Conservation (phyloP, 768 basidiomycete genomes). For the Peribolospora baueri region DNA sequence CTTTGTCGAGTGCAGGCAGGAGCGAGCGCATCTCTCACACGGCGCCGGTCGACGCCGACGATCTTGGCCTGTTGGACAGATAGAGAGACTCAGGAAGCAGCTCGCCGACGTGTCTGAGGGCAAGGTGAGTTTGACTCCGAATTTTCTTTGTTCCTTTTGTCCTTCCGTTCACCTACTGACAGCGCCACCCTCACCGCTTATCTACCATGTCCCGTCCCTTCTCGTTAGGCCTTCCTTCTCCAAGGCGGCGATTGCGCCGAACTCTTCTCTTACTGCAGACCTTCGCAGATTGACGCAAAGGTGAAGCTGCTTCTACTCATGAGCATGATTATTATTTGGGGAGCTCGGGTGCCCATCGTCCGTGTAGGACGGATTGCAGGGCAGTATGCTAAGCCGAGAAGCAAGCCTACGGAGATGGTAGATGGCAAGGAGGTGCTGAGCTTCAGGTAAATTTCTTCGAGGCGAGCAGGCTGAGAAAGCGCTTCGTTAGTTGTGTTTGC, state of each 20-base stretch:
- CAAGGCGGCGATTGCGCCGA: conserved; percentile 75
- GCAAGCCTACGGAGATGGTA: conserved; percentile 54
- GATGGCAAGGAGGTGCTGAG: conserved; percentile 50
- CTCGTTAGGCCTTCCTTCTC: conserved; percentile 65
- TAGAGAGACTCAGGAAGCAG: conserved; percentile 15
- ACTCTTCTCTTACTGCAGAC: conserved; percentile 8
- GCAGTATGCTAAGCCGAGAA: conserved; percentile 78
- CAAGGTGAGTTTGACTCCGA: not conserved
- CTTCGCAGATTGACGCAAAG: conserved; percentile 50
- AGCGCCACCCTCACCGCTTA: not conserved
- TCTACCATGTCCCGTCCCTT: conserved; percentile 53
- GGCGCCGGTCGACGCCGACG: not conserved
- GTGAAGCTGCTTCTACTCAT: conserved; percentile 82
- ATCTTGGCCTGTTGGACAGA: conserved; percentile 4
- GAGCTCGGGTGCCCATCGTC: conserved; percentile 77
- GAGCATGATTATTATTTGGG: conserved; percentile 58
- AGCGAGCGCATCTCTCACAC: not conserved
- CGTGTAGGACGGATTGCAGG: conserved; percentile 54
- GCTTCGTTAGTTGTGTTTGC: not conserved
- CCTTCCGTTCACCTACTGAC: conserved; percentile 27
- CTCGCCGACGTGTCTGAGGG: not conserved
- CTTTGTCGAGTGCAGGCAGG: no score
- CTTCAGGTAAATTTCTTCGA: conserved; percentile 39
- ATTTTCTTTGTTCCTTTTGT: not conserved
- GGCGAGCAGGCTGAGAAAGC: no score